Conservation (phyloP, 225 moss, liverwort and hornwort species). For the Marchantia paleacea region DNA sequence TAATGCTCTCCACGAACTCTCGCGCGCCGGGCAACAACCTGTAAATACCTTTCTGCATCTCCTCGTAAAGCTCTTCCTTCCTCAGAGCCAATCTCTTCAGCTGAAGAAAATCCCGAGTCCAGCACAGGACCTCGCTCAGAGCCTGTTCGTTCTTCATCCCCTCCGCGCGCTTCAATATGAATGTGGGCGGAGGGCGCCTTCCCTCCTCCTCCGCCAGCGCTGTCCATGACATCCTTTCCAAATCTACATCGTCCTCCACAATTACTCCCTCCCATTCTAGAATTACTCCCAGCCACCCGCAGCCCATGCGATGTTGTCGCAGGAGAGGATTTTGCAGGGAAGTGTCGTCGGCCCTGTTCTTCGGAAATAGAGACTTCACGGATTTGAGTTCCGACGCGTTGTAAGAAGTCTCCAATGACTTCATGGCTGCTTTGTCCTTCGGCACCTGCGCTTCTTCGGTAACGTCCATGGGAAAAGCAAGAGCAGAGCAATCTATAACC, state of each 20-base stretch:
- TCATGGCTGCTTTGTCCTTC: constrained; percentile 34
- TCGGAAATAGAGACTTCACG: constrained; percentile 28
- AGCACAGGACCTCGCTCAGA: constrained; percentile 85
- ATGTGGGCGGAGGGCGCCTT: constrained; percentile 74
- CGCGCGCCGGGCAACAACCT: constrained; percentile 79
- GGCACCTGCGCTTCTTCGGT: constrained; percentile 71
- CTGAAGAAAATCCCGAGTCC: constrained; percentile 71
- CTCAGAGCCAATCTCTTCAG: constrained; percentile 76
- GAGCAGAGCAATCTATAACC: constrained; percentile 38
- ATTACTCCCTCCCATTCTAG: constrained; percentile 99
- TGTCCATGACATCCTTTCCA: constrained; percentile 88
- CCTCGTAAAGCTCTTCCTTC: constrained; percentile 88
- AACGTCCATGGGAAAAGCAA: constrained; percentile 62
- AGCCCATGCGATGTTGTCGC: constrained; percentile 86
- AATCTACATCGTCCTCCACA: constrained; percentile 81
- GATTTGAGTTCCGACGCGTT: constrained; percentile 44
- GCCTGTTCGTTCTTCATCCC: constrained; percentile 99
- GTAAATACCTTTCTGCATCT: constrained; percentile 95
- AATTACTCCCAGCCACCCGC: constrained; percentile 85
- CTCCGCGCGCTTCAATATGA: constrained; percentile 73
- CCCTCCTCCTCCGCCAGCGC: constrained; percentile 94
- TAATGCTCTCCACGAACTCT: constrained; percentile 76
- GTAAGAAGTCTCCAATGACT: constrained; percentile 66
- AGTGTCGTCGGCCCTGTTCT: constrained; percentile 73
- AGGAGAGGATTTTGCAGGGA: constrained; percentile 82